Evolutionary conservation across 768 basidiomycete species (phyloP).

Genomic region (Phanerodontia chrysosporium): DNA sequence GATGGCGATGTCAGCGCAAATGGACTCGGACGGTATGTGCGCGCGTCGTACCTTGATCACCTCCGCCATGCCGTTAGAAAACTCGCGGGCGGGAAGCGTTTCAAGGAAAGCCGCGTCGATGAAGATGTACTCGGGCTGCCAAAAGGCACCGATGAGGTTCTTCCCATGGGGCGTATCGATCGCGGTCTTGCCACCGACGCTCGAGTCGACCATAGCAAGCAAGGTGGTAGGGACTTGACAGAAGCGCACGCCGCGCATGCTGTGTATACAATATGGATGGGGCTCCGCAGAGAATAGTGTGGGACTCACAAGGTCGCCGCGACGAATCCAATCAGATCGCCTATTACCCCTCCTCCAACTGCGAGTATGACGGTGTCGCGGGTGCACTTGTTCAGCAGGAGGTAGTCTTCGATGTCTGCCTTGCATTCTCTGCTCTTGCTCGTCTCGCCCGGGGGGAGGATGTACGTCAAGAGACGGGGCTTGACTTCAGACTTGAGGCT

Average conservation of each 20-base stretch:
- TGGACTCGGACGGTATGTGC: not conserved
- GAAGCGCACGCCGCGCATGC: conserved; percentile 96
- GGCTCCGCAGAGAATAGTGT: not conserved
- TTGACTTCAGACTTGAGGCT: conserved; percentile 24
- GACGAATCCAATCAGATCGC: conserved; percentile 94
- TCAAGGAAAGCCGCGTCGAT: conserved; percentile 96
- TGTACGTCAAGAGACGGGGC: conserved; percentile 70
- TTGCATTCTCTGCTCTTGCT: conserved; percentile 91
- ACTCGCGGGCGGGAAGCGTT: conserved; percentile 86
- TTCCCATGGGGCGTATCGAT: conserved; percentile 98
- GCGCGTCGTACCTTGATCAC: conserved; percentile 73
- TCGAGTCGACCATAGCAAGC: conserved; percentile 97
- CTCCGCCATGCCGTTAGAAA: conserved; percentile 99
- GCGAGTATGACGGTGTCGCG: conserved; percentile 91
- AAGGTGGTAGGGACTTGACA: conserved; percentile 96
- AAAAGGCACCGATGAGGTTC: conserved; percentile 97
- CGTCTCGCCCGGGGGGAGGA: conserved; percentile 88
- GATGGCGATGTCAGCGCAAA: not conserved
- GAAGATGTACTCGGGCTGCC: conserved; percentile 97
- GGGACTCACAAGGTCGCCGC: conserved; percentile 91
- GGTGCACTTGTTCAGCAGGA: conserved; percentile 84
- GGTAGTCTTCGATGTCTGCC: conserved; percentile 89
- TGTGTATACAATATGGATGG: conserved; percentile 26
- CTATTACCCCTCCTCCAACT: conserved; percentile 95
- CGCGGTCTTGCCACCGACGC: conserved; percentile 98